A percentile compares a stretch with the other conserved stretches of the same genome.
phyloP scores from a whole-genome alignment of 441 rosid species.

The Pelargonium myrrhifolium region DNA sequence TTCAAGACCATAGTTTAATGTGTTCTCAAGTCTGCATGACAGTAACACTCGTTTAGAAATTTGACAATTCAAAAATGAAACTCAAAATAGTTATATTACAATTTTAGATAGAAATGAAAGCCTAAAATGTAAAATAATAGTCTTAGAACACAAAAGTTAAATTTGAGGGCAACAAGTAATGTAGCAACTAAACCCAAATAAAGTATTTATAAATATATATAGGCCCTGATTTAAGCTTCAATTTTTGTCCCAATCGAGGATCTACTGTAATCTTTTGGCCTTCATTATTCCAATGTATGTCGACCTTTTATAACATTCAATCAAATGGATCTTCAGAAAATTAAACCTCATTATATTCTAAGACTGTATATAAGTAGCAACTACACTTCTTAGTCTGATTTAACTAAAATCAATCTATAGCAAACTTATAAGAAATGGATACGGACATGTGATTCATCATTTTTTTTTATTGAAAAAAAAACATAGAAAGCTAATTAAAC shows the following conservation, averaged over 20 bases:
- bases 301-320: no score
- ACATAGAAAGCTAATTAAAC: no score
- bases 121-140: not conserved
- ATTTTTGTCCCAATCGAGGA: not conserved
- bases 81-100: not conserved
- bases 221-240: not conserved
- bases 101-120: not conserved
- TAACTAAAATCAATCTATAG: no score
- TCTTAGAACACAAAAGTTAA: not conserved
- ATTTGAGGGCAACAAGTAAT: not conserved
- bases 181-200: not conserved
- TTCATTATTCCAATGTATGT: no score
- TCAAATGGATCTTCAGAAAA: no score
- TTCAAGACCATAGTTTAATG: conserved; percentile 79
- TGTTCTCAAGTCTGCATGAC: conserved; percentile 72
- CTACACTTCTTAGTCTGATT: no score
- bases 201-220: not conserved
- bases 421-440: no score
- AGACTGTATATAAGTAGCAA: no score
- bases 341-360: no score
- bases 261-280: not conserved
- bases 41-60: conserved; percentile 8
- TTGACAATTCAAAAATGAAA: not conserved
- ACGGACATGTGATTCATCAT: no score
- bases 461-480: no score